Evolutionary conservation across 345 rosid genomes (phyloP), one percentile per base, ranked within the genome.

Genomic region (Fremontodendron californicum): DNA sequence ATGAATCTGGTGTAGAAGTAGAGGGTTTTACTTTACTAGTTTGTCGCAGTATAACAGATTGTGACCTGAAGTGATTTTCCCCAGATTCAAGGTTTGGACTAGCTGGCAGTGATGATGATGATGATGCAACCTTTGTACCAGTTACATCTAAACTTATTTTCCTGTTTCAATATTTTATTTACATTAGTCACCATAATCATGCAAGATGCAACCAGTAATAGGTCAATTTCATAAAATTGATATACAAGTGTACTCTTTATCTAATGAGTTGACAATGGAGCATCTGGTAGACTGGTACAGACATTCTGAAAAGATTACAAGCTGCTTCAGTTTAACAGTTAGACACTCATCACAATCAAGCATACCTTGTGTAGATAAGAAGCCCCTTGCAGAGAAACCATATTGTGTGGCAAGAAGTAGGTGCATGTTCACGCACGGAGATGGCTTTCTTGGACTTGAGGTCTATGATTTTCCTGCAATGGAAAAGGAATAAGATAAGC

Each of bases 391-490:
- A 92, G 78, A 91, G 82, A 84, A 94, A 94, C 93, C 85, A 86
- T 82, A 91, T 89, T 19, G 74, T 71, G 13, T 88, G 91, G 85
- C 98, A 94, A 71, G 76, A 83, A 78, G 75, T 58, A 71, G 97
- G 92, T 65, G 97, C 98, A 66, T 85, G 84, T 51, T 74, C 82
- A 74, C 81, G 81, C 68, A 94, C 84, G 29, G 29, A 86, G 60
- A 82, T 76, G 64, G 98, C 96, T 87, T 93, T 94, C 88, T 83
- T 93, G 66, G 98, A 94, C 83, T 88, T 93, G 81, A 88, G 86
- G 57, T 86, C 90, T 54, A 60, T 76, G 91, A 87, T 83, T 84
- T 66, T 91, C 89, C 98, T 94, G 92, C 79, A 82, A 78, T 39
- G 16, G 31, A 63, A 80, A 78, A 86, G 66, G 72, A 76, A 65